These are phyloP conservation scores for Hemileia vastatrix DNA, from an alignment of 1,284 basidiomycete species.

Conservation along the genomic window DNA sequence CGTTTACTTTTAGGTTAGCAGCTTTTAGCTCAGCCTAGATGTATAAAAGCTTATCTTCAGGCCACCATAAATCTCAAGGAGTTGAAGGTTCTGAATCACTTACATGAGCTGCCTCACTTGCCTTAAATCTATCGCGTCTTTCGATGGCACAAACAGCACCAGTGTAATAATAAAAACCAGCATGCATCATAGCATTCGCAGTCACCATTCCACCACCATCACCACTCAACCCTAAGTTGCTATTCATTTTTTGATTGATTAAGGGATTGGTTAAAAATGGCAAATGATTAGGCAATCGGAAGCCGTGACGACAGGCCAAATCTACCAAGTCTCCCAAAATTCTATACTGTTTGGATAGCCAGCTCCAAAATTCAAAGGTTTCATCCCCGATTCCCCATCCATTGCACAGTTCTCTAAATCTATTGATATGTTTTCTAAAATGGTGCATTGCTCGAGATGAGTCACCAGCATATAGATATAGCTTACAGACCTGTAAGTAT, in stretches of 20 bases:
- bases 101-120: constrained; percentile 56
- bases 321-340: constrained; percentile 79
- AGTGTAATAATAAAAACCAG: constrained; percentile 81
- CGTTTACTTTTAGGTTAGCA: constrained; percentile 25
- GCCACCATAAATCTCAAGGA: background rate
- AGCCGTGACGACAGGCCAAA: constrained; percentile 59
- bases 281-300: constrained; percentile 54
- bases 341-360: constrained; percentile 85
- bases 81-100: constrained; percentile 29
- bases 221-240: constrained; percentile 29
- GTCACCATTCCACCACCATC: constrained; percentile 40
- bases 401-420: constrained; percentile 75
- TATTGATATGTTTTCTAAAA: constrained; percentile 69
- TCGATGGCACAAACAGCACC: constrained; percentile 72
- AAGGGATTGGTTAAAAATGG: constrained; percentile 48
- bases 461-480: constrained; percentile 79
- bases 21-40: constrained; percentile 7
- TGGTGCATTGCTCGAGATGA: constrained; percentile 65
- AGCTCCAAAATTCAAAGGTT: constrained; percentile 94
- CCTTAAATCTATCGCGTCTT: constrained; percentile 58
- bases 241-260: constrained; percentile 3
- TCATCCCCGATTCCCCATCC: constrained; percentile 96
- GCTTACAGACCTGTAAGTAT: constrained; percentile 61
- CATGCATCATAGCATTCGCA: constrained; percentile 61
- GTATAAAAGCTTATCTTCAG: no score